Base-by-base conservation (phyloP, 1,284 basidiomycete genomes). In the Malassezia vespertilionis region DNA sequence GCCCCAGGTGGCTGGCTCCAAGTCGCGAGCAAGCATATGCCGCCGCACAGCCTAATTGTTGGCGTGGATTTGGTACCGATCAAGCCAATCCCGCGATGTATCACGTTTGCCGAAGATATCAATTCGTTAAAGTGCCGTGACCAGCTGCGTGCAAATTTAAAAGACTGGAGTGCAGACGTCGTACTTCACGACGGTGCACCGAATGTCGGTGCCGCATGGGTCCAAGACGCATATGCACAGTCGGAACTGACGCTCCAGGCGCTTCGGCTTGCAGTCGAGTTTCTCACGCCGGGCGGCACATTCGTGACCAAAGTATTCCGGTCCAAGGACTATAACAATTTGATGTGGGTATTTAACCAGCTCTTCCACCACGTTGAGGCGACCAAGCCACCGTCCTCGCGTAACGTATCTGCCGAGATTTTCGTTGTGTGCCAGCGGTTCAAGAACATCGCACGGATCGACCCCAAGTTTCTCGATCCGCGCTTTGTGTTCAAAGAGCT, bases 151-250 rank as follows among this genome's bases (percentile, higher is more conserved):
- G 76, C 76, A 31, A 87, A 95, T 72, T 75, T 97, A 56, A 96
- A 97, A 73, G 90, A 96, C 72, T 97, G 93, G 91, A 93, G 90
- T 74, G 93, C 93, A n/a, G 93, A 99, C 71, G 80, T 97, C 8
- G 45, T 99, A n/a, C 79, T 99, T 45, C 93, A 99, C 73, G 93
- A 99, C 74, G 93, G 93, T 77, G 93, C 93, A 33, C 93, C 93
- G 33, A 99, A 99, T 72, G 93, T 99, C 72, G 93, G 93, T 77
- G 86, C 89, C 21, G 93, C 93, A 11, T 99, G 93, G 93, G 81
- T 97, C 51, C 93, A 99, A 72, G 93, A 99, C 74, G 93, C 93
- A 1, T 99, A 91, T 75, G 82, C 82, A 53, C 93, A 99, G 71
- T 87, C 87, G 38, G 93, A 99, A 73, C 82, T 99, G 52, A 91